phyloP scores from a whole-genome alignment of 805 yeast species.

The Ascoidea asiatica region DNA sequence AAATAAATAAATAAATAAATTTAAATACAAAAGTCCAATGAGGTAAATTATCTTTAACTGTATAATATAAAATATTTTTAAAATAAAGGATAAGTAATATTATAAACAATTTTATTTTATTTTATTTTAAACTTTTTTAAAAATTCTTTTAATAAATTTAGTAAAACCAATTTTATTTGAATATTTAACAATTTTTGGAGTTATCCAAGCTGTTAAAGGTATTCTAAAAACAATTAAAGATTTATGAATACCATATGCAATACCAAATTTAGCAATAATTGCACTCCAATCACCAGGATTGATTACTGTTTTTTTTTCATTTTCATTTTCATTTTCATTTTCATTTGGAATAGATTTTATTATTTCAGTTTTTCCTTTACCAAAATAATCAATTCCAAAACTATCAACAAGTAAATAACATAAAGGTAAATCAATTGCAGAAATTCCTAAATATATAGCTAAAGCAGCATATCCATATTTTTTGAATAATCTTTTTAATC shows the following conservation, averaged over 20 bases:
- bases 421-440: slow-evolving; percentile 67
- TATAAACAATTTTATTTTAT: too few relatives aligned
- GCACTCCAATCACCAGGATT: slow-evolving; percentile 3
- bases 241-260: slow-evolving; percentile 92
- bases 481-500: slow-evolving; percentile 48
- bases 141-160: too few relatives aligned
- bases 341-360: too few relatives aligned
- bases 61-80: too few relatives aligned
- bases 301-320: slow-evolving; percentile 8
- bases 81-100: too few relatives aligned
- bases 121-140: too few relatives aligned
- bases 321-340: slow-evolving; percentile 15
- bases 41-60: too few relatives aligned
- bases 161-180: slow-evolving; percentile 72
- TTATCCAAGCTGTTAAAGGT: slow-evolving; percentile 84
- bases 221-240: slow-evolving; percentile 70
- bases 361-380: slow-evolving; percentile 39
- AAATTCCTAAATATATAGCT: slow-evolving; percentile 68
- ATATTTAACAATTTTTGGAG: slow-evolving; percentile 60
- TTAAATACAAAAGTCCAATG: too few relatives aligned
- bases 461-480: slow-evolving; percentile 88
- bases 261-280: slow-evolving; percentile 54
- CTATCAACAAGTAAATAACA: slow-evolving; percentile 77
- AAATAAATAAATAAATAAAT: too few relatives aligned
- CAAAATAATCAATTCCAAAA: slow-evolving; percentile 71